Evolutionary conservation across 176 grass and related monocot species (phyloP).

Genomic region (Rhynchospora tenuis): DNA sequence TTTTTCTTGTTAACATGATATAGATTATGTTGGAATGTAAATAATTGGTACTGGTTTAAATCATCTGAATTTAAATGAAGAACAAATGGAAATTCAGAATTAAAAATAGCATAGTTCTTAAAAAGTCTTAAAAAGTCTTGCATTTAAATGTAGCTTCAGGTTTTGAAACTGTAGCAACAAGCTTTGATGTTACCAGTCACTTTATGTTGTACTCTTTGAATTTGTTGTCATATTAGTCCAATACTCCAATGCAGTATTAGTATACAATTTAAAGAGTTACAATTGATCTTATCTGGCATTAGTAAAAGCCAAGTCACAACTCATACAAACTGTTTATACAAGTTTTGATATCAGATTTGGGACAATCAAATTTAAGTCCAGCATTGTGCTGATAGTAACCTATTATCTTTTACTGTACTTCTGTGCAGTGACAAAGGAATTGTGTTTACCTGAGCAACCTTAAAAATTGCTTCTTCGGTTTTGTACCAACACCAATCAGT

Average conservation of each 20-base stretch:
- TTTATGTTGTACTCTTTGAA: neutral
- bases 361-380: neutral
- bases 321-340: neutral
- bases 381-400: neutral
- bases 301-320: neutral
- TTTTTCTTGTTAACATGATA: conserved; percentile 20
- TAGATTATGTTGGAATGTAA: neutral
- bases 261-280: neutral
- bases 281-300: neutral
- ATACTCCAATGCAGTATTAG: neutral
- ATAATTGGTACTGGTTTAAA: neutral
- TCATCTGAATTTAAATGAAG: neutral
- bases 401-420: neutral
- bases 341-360: neutral
- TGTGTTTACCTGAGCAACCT: neutral
- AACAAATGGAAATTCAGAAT: neutral
- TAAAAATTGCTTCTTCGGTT: neutral
- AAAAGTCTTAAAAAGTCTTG: too few species aligned
- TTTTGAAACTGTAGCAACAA: neutral
- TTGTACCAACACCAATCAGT: neutral
- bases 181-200: neutral
- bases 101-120: neutral
- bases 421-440: neutral
- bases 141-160: neutral
- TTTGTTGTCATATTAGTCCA: neutral